Base-by-base conservation (phyloP, 257 asterid genomes). In the Solanum tarijense region DNA sequence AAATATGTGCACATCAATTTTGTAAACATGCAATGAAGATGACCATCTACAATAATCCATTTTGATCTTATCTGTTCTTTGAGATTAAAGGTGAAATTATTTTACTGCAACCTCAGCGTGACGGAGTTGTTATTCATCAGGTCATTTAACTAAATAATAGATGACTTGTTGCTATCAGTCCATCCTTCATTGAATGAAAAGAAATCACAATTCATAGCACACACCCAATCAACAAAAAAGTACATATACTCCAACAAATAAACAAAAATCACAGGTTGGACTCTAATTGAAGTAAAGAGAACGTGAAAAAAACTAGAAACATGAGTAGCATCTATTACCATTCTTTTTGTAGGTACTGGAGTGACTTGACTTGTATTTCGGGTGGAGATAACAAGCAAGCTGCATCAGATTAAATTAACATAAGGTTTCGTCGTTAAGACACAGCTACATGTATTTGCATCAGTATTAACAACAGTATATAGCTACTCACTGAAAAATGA, bases 301-400 rank as follows among this genome's bases (percentile, higher is more conserved):
- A 86, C 7, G 5, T 32, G 87, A 84, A 84, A 65, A 3, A 14
- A 73, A 82, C 48, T 32, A 79, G 66, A 27, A 55, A 75, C 23
- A 21, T 89, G 18, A 55, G 8, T 66, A 82, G 73, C 48, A 85
- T 83, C 88, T 38, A 29, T 43, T 90, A 94, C 98, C 98, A 85
- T 96, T 96, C 93, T 90, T 93, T 86, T 90, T 90, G 89, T 94
- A 94, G 86, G 98, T 89, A 89, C 92, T 94, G 38, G 98, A 96
- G 84, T 66, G 93, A 88, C 92, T 87, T 38, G 98, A 93, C 90
- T 91, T 96, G 87, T 96, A 96, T 91, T 94, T 95, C 0, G 95
- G 89, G 88, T 96, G 98, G 91, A 96, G 93, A 82, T 91, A 89
- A 88, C 98, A 96, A 34, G 98, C 93, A n/a, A 95, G 93, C 98